A percentile compares a stretch with the other conserved stretches of the same genome.
Evolutionary conservation across 495 filamentous ascomycete species (phyloP).

Genomic region (Glonium stellatum): DNA sequence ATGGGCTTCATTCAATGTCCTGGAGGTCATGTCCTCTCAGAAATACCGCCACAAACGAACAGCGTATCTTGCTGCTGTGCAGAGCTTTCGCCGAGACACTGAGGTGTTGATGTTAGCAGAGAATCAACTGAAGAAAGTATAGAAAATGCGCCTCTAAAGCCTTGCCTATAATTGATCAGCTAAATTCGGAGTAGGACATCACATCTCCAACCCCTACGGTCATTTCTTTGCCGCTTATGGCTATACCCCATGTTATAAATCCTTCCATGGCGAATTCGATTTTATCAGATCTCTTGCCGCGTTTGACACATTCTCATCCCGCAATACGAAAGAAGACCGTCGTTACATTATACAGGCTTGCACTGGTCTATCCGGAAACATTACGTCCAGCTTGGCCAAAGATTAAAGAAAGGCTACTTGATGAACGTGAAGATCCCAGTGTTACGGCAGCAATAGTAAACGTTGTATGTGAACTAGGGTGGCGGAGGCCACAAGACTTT

Average conservation of each 20-base stretch:
- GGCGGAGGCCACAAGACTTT: slow-evolving; percentile 89
- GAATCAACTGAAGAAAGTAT: slow-evolving; percentile 83
- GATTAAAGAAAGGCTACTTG: slow-evolving; percentile 88
- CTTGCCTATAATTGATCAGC: neutral
- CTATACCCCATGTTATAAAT: slow-evolving; percentile 86
- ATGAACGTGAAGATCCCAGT: slow-evolving; percentile 81
- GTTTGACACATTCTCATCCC: slow-evolving; percentile 76
- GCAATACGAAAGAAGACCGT: slow-evolving; percentile 89
- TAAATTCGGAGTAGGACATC: slow-evolving; percentile 56
- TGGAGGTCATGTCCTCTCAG: slow-evolving; percentile 94
- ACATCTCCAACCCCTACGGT: slow-evolving; percentile 63
- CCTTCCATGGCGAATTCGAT: slow-evolving; percentile 83
- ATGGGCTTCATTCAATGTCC: slow-evolving; percentile 95
- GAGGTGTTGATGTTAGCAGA: slow-evolving; percentile 97
- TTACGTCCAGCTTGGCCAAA: slow-evolving; percentile 90
- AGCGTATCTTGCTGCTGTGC: slow-evolving; percentile 91
- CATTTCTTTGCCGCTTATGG: slow-evolving; percentile 75
- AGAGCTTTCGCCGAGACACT: slow-evolving; percentile 91
- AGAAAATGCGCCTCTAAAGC: neutral
- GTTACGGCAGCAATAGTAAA: slow-evolving; percentile 95
- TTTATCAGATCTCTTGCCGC: slow-evolving; percentile 74
- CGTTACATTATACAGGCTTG: slow-evolving; percentile 83
- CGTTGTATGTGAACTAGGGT: slow-evolving; percentile 92
- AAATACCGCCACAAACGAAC: slow-evolving; percentile 94
- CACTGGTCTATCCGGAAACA: slow-evolving; percentile 90